These are phyloP conservation scores for Colletotrichum sp. DNA, from an alignment of 2,329 filamentous ascomycete genomes.

Conservation along the genomic window DNA sequence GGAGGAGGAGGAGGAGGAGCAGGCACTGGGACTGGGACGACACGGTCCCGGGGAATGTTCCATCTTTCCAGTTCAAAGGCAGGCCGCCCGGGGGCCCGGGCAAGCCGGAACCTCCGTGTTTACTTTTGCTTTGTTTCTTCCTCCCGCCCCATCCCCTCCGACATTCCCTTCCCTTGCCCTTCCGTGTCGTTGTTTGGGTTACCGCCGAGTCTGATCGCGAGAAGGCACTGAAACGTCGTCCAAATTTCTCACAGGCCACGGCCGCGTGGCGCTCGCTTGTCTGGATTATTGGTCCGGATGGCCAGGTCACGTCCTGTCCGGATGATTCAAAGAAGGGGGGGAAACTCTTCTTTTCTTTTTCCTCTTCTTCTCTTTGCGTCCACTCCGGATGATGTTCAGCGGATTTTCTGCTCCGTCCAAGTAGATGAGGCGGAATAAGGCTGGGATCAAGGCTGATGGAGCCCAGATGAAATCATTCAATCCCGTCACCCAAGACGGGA, in stretches of 20 bases:
- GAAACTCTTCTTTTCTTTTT: neutral
- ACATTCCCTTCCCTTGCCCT: neutral
- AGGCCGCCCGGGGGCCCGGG: neutral
- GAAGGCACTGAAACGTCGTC: slow-evolving; percentile 13
- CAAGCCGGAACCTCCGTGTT: neutral
- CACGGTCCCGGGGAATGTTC: neutral
- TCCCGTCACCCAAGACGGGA: neutral
- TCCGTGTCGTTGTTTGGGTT: slow-evolving; percentile 5
- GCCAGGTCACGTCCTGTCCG: neutral
- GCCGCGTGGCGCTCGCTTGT: slow-evolving; percentile 9
- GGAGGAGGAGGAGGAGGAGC: neutral
- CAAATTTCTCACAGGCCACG: neutral
- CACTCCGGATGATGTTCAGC: neutral
- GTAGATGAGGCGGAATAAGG: neutral
- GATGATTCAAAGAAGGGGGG: neutral
- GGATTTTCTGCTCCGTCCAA: neutral
- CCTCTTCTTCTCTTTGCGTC: neutral
- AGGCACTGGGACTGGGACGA: neutral
- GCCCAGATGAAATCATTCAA: neutral
- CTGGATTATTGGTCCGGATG: neutral
- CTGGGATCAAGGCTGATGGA: neutral
- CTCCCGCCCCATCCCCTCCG: neutral
- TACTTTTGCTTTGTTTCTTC: neutral
- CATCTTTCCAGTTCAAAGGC: neutral
- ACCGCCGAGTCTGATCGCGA: neutral